Percentiles rank a stretch among this genome's conserved stretches.
These are phyloP conservation scores for Cystofilobasidium ferigula DNA, from an alignment of 768 basidiomycete species.

Conservation along the genomic window DNA sequence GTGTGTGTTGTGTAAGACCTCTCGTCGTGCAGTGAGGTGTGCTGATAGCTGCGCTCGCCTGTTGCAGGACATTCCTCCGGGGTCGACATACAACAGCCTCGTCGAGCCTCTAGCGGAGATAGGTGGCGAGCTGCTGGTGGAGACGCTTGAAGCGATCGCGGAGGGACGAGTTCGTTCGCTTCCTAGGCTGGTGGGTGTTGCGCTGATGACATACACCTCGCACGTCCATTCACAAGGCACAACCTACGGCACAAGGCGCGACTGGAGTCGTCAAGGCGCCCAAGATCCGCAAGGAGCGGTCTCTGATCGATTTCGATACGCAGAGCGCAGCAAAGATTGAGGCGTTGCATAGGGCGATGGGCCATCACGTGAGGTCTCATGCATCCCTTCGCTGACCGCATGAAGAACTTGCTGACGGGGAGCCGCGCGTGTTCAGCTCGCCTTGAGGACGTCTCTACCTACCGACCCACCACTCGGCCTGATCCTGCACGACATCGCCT, in stretches of 20 bases:
- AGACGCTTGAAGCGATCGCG: slow-evolving; percentile 55
- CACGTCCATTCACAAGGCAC: slow-evolving; percentile 40
- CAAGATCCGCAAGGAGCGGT: slow-evolving; percentile 48
- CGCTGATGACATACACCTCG: background rate
- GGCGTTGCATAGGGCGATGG: slow-evolving; percentile 52
- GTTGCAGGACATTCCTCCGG: slow-evolving; percentile 47
- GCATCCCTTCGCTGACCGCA: background rate
- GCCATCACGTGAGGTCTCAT: slow-evolving; percentile 51
- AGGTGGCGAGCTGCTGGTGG: slow-evolving; percentile 63
- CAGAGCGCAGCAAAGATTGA: slow-evolving; percentile 52
- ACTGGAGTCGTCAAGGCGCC: slow-evolving; percentile 47
- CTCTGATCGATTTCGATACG: slow-evolving; percentile 50
- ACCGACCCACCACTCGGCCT: background rate
- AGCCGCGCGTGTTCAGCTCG: background rate
- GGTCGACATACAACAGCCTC: slow-evolving; percentile 48
- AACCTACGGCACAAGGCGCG: slow-evolving; percentile 45
- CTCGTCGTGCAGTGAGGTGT: background rate
- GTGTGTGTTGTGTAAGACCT: slow-evolving; percentile 43
- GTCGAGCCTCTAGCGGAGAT: slow-evolving; percentile 50
- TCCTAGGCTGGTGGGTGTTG: background rate
- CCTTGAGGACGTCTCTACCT: slow-evolving; percentile 8
- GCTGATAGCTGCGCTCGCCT: background rate
- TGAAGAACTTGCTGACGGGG: background rate
- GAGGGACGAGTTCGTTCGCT: slow-evolving; percentile 35
- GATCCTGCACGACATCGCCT: background rate